Evolutionary conservation across 176 grass and related monocot species (phyloP), one percentile per base, ranked within the genome.

Genomic region (Musa schizocarpa): DNA sequence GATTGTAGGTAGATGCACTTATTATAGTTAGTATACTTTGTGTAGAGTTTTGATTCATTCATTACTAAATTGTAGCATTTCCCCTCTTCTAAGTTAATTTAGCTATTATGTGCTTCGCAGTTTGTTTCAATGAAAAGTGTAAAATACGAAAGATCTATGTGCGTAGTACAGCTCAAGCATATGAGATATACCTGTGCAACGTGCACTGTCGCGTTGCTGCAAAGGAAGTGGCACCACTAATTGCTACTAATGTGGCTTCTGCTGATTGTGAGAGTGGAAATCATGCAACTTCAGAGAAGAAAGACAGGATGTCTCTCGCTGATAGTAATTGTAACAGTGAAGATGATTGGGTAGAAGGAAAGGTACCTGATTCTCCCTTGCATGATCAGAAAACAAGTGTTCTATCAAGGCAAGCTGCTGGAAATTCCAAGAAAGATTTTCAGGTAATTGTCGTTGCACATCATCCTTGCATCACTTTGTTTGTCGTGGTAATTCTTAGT

Each of bases 181-280:
- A 84, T 84, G 96, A 99, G 77, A 82, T 99, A 79, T 99, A 99
- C 84, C 74, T 99, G 63, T 91, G 88, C 79, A 99, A 84, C 26
- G 88, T 94, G 20, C 85, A 80, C 34, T 99, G 91, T 87, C 86
- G 86, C 52, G 48, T 79, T 71, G 85, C 79, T 65, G 70, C 29
- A 76, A 83, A 62, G 50, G 84, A 86, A 82, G 87, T 62, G 19
- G 48, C 81, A 64, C 53, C 76, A 8, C 78, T 68, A 13, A 65
- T 53, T 56, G 75, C 76, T 68, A 69, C 75, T 69, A 74, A 78
- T 75, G 85, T 78, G 79, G 77, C 55, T 80, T 82, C 63, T 67
- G 57, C 82, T 81, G 86, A 86, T 49, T 59, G 52, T 34, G 17
- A 80, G 65, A 75, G 43, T 81, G 75, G 9, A 62, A 70, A 51